These are phyloP conservation scores for Akanthomyces muscarius DNA, from an alignment of 2,329 filamentous ascomycete genomes.

Conservation along the genomic window DNA sequence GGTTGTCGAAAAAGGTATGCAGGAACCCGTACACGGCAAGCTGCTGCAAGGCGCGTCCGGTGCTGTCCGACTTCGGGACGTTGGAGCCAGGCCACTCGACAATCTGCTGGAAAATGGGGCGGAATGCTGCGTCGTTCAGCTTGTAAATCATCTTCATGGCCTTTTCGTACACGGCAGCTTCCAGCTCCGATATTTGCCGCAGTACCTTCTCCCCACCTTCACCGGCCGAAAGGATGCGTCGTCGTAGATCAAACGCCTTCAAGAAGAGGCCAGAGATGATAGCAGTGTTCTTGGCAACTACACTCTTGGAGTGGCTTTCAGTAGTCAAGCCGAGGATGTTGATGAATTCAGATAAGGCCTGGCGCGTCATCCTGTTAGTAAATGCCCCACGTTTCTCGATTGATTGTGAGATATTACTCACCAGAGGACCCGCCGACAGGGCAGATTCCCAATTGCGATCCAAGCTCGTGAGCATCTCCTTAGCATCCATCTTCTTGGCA, in stretches of 20 bases:
- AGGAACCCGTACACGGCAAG: conserved; percentile 81
- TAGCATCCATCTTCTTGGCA: conserved; percentile 72
- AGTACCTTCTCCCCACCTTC: conserved; percentile 41
- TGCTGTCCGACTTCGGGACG: conserved; percentile 57
- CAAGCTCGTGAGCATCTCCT: conserved; percentile 69
- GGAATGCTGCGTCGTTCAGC: conserved; percentile 89
- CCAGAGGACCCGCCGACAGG: conserved; percentile 56
- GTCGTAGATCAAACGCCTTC: conserved; percentile 61
- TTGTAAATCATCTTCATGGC: conserved; percentile 92
- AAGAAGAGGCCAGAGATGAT: conserved; percentile 64
- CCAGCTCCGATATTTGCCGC: conserved; percentile 54
- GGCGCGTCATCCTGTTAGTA: conserved; percentile 16
- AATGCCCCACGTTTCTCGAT: conserved; percentile 1
- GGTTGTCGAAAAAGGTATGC: conserved; percentile 71
- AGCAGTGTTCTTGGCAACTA: conserved; percentile 70
- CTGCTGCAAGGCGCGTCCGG: conserved; percentile 58
- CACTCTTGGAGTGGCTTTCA: conserved; percentile 72
- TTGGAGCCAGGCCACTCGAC: conserved; percentile 71
- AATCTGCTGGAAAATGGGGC: conserved; percentile 83
- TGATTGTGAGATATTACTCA: conserved; percentile 40
- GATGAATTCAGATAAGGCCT: conserved; percentile 67
- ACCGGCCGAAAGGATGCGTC: conserved; percentile 47
- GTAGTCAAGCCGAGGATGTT: conserved; percentile 67
- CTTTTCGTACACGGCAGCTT: conserved; percentile 63
- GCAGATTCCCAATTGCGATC: conserved; percentile 68